Evolutionary conservation across 352 stramenopile species (phyloP).

Genomic region (Blastocystis sp.): DNA sequence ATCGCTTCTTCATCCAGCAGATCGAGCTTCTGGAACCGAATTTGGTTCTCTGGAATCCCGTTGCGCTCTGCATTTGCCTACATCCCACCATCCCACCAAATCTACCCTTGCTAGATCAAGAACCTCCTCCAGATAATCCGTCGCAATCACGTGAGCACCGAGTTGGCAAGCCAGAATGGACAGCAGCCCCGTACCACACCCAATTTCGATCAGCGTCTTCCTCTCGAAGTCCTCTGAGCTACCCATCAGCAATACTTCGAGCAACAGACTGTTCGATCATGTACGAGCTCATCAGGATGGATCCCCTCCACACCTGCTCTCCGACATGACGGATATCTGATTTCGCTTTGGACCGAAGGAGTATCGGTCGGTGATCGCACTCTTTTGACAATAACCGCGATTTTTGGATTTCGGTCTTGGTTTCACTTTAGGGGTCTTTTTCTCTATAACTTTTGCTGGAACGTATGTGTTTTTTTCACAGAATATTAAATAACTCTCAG

Average conservation of each 20-base stretch:
- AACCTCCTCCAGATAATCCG: conserved; percentile 38
- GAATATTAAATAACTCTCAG: no score
- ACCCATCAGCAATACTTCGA: not conserved
- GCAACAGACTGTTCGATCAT: not conserved
- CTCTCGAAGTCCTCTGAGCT: not conserved
- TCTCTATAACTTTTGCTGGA: no score
- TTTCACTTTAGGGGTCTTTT: no score
- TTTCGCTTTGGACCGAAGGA: not conserved
- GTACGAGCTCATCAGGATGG: conserved; percentile 28
- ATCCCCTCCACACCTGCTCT: conserved; percentile 42
- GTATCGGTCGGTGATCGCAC: not conserved
- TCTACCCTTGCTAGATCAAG: not conserved
- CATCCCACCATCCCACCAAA: not conserved
- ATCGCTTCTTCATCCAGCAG: conserved; percentile 23
- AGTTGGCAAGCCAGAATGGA: not conserved
- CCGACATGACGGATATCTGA: conserved; percentile 14
- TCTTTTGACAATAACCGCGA: no score
- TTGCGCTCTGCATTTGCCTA: conserved; percentile 7
- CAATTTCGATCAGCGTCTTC: conserved; percentile 9
- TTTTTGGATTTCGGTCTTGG: no score
- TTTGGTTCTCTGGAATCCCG: not conserved
- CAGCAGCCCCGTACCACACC: conserved; percentile 30
- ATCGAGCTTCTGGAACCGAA: conserved; percentile 3
- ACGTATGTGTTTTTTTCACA: no score
- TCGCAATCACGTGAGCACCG: not conserved